Base-by-base conservation (phyloP, 2,329 filamentous ascomycete genomes). In the Exophiala sp. region DNA sequence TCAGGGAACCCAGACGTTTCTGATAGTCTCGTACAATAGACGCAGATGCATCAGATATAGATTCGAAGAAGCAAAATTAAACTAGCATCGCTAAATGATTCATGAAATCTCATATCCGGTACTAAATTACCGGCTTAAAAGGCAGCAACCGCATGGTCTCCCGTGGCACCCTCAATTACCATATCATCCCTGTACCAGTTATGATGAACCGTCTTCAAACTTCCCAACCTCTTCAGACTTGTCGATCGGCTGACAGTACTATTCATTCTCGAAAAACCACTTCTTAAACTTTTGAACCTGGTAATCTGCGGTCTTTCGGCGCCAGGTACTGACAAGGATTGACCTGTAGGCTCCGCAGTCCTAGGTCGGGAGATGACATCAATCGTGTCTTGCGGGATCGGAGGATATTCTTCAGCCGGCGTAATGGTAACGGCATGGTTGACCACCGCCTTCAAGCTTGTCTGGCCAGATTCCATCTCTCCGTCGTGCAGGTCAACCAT, bases 141-240 rank as follows among this genome's bases (percentile, higher is more conserved):
- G 34, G 54, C 61, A 47, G 54, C 48, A 32, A 62, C 46, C n/a
- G 45, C 51, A 46, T 59, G 60, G 38, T 62, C 59, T 34, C 55
- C 52, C 7, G 48, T 36, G 12, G 51, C 52, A 20, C 55, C 59
- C 41, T 61, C 59, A 47, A 58, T 58, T 20, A 46, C 57, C 61
- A 59, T 61, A 29, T 61, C 61, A 38, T 61, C 54, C 24, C 59
- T 50, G 42, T 64, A 62, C 60, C 60, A 64, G 20, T 54, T 52
- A 40, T 60, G 54, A 43, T 61, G 60, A 12, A 59, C 57, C 36
- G 54, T 62, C 58, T 63, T 63, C 47, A 63, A 49, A 54, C 62
- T 64, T 6, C 91, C 89, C 47, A 94, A 97, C 69, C 97, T 97
- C 66, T 81, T 89, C 62, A 97, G 96, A 72, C 86, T 97, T 14